A percentile compares a stretch with the other conserved stretches of the same genome.
Conservation (phyloP, 257 asterid genomes). For the Linaria vulgaris region DNA sequence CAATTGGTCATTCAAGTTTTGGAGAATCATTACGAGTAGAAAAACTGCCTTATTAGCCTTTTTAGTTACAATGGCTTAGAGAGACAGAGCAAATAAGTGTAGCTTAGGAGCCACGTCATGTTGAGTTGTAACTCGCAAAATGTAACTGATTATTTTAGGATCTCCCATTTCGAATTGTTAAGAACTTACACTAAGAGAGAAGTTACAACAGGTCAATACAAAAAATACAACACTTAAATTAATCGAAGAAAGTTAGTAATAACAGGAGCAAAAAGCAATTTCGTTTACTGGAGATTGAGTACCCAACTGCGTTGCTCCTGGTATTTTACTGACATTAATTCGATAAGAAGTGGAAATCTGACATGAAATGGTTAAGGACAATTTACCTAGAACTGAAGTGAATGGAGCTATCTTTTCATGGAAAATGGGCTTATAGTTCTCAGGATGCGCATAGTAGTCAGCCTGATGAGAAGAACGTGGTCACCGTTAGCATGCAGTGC, state of each 20-base stretch:
- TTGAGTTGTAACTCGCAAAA: not conserved
- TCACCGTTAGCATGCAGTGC: constrained; percentile 15
- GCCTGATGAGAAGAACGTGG: constrained; percentile 46
- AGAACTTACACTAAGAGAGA: not conserved
- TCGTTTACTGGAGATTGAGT: not conserved
- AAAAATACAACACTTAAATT: not conserved
- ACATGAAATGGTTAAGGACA: constrained; percentile 21
- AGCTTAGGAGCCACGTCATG: not conserved
- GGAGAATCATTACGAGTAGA: not conserved
- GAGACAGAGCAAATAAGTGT: too few relatives aligned
- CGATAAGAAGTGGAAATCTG: not conserved
- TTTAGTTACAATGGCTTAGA: not conserved
- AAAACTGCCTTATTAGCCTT: not conserved
- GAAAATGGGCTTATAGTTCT: constrained; percentile 70
- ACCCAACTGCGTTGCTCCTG: constrained; percentile 4
- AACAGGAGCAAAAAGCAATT: not conserved
- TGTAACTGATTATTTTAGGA: not conserved
- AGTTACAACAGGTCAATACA: not conserved
- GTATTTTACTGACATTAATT: not conserved
- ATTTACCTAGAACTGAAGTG: constrained; percentile 82
- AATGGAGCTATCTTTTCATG: constrained; percentile 85
- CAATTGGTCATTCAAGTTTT: constrained; percentile 16
- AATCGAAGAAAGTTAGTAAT: not conserved
- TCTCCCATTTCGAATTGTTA: not conserved
- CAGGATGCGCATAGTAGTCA: constrained; percentile 94